Conservation (phyloP, 306 rosid species). For the Lathyrus sativus region DNA sequence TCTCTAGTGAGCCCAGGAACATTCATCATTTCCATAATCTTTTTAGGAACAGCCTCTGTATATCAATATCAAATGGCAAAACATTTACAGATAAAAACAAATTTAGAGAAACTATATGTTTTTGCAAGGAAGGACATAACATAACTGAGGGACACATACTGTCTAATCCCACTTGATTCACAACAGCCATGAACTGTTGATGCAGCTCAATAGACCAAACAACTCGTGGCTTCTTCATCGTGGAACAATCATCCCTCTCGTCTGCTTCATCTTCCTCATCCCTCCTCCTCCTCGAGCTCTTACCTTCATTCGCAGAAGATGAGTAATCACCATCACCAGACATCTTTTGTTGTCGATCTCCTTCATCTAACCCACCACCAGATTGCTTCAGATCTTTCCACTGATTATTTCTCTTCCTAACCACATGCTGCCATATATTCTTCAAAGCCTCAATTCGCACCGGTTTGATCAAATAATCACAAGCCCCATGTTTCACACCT, state of each 20-base stretch:
- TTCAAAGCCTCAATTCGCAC: slow-evolving; percentile 88
- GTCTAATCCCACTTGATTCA: slow-evolving; percentile 92
- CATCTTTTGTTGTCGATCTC: slow-evolving; percentile 69
- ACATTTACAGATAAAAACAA: slow-evolving; percentile 14
- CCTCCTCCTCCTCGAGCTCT: slow-evolving; percentile 69
- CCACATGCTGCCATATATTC: slow-evolving; percentile 99
- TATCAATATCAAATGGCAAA: slow-evolving; percentile 34
- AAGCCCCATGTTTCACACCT: slow-evolving; percentile 97
- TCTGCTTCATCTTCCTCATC: slow-evolving; percentile 86
- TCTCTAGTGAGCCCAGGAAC: slow-evolving; percentile 99
- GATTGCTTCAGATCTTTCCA: slow-evolving; percentile 80
- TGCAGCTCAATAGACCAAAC: slow-evolving; percentile 99
- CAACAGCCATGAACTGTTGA: slow-evolving; percentile 95
- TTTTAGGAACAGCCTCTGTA: slow-evolving; percentile 97
- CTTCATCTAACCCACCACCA: slow-evolving; percentile 68
- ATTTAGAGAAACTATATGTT: neutral
- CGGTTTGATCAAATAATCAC: slow-evolving; percentile 92
- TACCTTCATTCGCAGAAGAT: slow-evolving; percentile 89
- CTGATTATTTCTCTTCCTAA: slow-evolving; percentile 79
- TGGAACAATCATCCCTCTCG: slow-evolving; percentile 85
- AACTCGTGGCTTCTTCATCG: slow-evolving; percentile 85
- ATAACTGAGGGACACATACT: slow-evolving; percentile 57
- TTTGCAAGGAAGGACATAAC: slow-evolving; percentile 26
- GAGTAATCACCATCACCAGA: slow-evolving; percentile 86
- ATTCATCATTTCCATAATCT: slow-evolving; percentile 94